Base-by-base conservation (phyloP, 805 yeast genomes). In the Zygoascus bituminiphila region DNA sequence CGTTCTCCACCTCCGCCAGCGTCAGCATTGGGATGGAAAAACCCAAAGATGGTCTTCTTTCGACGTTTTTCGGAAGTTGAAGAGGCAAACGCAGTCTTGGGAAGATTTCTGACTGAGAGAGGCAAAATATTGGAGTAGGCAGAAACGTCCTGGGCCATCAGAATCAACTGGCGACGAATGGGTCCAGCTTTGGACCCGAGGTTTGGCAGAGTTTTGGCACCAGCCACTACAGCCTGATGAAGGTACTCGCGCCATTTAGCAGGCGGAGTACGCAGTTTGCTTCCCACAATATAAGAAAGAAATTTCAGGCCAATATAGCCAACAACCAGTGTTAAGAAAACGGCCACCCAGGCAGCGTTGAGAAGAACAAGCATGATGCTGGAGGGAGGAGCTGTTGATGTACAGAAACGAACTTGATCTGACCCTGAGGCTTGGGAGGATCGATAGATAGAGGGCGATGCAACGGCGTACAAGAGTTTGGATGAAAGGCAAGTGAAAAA, bases 1-100 rank as follows among this genome's bases (percentile, higher is more conserved):
- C 91, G 78, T 62, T 93, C 99, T 21, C 99, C 99, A 25, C 99
- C 99, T 17, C 99, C 99, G 42, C 95, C 96, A 36, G 96, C 94
- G 62, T 85, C 86, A 54, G 96, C 88, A 58, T 82, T 85, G 0
- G 98, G 98, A 66, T 93, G 99, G 70, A 93, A 88, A 60, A 84
- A 89, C 5, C 98, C 99, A 62, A 71, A 82, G 9, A 87, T 64
- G 8, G 72, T 55, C 37, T 59, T 44, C 39, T 51, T 46, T 26
- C 41, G 22, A 23, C 39, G 29, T 21, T 44, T 17, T 6, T 26
- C 26, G 22, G 26, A 35, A 3, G 25, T 24, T 10, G 17, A 14
- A 19, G 42, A 19, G 24, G 35, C 46, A 12, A 37, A 42, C 5
- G 54, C 52, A 4, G 43, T 24, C 21, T 51, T 50, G 39, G 53